Evolutionary conservation across 2,329 filamentous ascomycete genomes (phyloP).

Genomic region (Pseudogymnoascus sp.): DNA sequence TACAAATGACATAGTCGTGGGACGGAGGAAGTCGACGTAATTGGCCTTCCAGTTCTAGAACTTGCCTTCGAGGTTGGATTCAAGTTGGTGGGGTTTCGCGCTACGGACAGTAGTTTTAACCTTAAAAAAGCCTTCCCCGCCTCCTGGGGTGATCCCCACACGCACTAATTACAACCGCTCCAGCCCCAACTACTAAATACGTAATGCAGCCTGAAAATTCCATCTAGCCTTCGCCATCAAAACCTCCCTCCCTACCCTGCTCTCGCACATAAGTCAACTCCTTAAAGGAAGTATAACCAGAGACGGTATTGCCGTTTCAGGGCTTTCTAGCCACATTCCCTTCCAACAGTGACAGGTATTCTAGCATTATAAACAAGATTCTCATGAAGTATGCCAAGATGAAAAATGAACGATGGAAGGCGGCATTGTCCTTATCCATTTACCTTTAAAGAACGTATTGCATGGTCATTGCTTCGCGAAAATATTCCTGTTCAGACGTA

Average conservation of each 20-base stretch:
- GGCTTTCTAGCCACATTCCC: background rate
- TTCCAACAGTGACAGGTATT: background rate
- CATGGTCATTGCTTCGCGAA: slow-evolving; percentile 15
- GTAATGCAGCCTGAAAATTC: background rate
- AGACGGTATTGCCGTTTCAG: background rate
- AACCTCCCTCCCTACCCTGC: background rate
- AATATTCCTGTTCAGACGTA: slow-evolving; percentile 17
- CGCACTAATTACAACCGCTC: background rate
- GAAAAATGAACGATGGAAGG: background rate
- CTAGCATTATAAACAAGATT: background rate
- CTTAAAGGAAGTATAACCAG: background rate
- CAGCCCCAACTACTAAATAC: background rate
- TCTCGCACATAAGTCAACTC: background rate
- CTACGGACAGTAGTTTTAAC: background rate
- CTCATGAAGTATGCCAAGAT: background rate
- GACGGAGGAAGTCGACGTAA: background rate
- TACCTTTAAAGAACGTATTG: background rate
- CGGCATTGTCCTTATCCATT: background rate
- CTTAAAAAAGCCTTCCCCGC: background rate
- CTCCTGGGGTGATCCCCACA: background rate
- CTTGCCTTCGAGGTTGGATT: background rate
- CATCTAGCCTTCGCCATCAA: background rate
- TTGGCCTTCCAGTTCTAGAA: background rate
- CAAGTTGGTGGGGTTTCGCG: background rate
- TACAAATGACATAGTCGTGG: background rate